Evolutionary conservation across 1,139 yeast genomes (phyloP).

Genomic region (Zhuliangozyma blackwelliae): DNA sequence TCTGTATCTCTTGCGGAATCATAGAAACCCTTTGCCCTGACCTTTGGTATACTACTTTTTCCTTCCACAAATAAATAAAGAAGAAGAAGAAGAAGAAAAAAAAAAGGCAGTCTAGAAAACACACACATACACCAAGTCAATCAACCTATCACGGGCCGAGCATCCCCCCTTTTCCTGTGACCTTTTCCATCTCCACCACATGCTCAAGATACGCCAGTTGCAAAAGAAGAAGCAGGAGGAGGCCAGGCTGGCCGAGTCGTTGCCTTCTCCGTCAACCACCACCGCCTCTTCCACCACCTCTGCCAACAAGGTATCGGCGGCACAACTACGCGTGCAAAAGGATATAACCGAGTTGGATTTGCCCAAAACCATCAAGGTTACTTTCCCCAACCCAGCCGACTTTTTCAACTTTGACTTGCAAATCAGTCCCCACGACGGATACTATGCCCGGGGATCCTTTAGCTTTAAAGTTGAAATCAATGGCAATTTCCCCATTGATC

Average conservation of each 20-base stretch:
- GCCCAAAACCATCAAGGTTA: constrained; percentile 58
- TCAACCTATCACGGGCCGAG: too few species aligned
- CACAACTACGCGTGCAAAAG: constrained; percentile 52
- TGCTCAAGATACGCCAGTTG: constrained; percentile 55
- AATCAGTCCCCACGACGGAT: constrained; percentile 76
- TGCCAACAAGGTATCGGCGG: constrained; percentile 36
- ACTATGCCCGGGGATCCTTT: constrained; percentile 67
- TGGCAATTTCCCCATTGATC: constrained; percentile 83
- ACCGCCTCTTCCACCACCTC: constrained; percentile 11
- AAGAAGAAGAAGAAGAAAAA: too few species aligned
- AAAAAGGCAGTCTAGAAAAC: too few species aligned
- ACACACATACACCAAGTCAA: too few species aligned
- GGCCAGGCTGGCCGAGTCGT: constrained; percentile 17
- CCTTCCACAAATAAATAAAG: too few species aligned
- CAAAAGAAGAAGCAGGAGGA: constrained; percentile 55
- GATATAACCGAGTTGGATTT: constrained; percentile 69
- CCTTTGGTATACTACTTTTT: too few species aligned
- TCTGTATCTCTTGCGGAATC: too few species aligned
- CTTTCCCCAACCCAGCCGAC: constrained; percentile 53
- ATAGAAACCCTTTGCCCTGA: too few species aligned
- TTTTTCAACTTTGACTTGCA: constrained; percentile 57
- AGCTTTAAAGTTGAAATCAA: constrained; percentile 60
- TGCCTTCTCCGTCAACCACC: constrained; percentile 3
- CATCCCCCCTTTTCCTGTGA: too few species aligned
- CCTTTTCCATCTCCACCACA: background rate